A percentile compares a stretch with the other conserved stretches of the same genome.
Conservation (phyloP, 2,329 filamentous ascomycete species). For the Curvularia verruculosa region DNA sequence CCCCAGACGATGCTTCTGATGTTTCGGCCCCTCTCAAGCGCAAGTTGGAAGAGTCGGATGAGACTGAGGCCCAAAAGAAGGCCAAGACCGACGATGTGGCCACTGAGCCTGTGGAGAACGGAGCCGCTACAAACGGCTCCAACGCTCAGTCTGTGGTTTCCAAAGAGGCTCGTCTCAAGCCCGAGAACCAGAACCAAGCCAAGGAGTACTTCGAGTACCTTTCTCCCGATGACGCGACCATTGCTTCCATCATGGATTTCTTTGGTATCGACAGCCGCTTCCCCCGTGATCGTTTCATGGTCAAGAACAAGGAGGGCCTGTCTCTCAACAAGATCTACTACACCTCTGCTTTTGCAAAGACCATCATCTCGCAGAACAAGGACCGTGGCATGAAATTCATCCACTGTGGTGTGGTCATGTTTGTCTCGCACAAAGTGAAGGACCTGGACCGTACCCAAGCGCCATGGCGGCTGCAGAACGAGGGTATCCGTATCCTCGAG, state of each 20-base stretch:
- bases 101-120: slow-evolving; percentile 22
- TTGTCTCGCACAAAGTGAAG: slow-evolving; percentile 71
- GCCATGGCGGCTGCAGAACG: slow-evolving; percentile 92
- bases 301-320: slow-evolving; percentile 87
- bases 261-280: slow-evolving; percentile 85
- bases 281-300: slow-evolving; percentile 90
- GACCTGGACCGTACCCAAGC: slow-evolving; percentile 94
- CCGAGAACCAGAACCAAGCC: slow-evolving; percentile 55
- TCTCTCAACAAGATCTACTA: slow-evolving; percentile 97
- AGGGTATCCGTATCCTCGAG: slow-evolving; percentile 89
- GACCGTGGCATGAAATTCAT: slow-evolving; percentile 92
- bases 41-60: slow-evolving; percentile 48
- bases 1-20: slow-evolving; percentile 19
- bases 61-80: slow-evolving; percentile 39
- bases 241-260: slow-evolving; percentile 78
- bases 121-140: slow-evolving; percentile 23
- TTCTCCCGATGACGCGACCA: slow-evolving; percentile 72
- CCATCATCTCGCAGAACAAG: slow-evolving; percentile 86
- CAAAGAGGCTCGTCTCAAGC: slow-evolving; percentile 44
- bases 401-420: slow-evolving; percentile 98
- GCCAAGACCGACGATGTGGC: slow-evolving; percentile 36
- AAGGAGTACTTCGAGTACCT: slow-evolving; percentile 98
- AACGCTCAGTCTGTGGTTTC: slow-evolving; percentile 3
- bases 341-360: slow-evolving; percentile 80
- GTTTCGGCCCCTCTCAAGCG: slow-evolving; percentile 44